Evolutionary conservation across 805 yeast species (phyloP).

Genomic region (Priceomyces carsonii): DNA sequence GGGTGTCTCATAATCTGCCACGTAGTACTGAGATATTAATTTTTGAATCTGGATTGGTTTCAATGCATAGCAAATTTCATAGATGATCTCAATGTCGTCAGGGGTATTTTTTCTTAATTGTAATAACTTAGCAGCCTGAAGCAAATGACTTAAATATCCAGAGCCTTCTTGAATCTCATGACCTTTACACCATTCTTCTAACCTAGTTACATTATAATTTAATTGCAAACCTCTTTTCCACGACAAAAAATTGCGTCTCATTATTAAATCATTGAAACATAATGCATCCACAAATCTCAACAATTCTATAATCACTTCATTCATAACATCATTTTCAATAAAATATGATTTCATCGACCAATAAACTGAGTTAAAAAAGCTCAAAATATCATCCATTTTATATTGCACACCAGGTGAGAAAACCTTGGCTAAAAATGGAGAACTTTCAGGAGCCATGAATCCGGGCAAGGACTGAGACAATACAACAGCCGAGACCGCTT

Average conservation of each 20-base stretch:
- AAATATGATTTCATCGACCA: constrained; percentile 93
- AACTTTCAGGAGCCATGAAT: constrained; percentile 80
- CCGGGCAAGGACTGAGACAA: constrained; percentile 95
- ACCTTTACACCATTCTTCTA: constrained; percentile 98
- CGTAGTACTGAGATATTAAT: constrained; percentile 81
- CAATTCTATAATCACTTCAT: constrained; percentile 80
- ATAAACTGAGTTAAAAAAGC: constrained; percentile 84
- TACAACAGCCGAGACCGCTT: constrained; percentile 93
- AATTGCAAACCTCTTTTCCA: constrained; percentile 98
- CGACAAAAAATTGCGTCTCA: constrained; percentile 90
- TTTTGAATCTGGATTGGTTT: constrained; percentile 96
- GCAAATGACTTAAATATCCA: constrained; percentile 76
- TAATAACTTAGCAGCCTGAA: constrained; percentile 89
- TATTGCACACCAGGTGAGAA: constrained; percentile 70
- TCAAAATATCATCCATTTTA: constrained; percentile 92
- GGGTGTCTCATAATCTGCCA: constrained; percentile 94
- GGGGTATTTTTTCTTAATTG: constrained; percentile 88
- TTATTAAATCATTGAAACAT: constrained; percentile 92
- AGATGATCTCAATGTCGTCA: constrained; percentile 87
- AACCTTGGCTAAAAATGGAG: constrained; percentile 81
- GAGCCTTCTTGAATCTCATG: constrained; percentile 90
- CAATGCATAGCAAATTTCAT: constrained; percentile 92
- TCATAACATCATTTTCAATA: constrained; percentile 80
- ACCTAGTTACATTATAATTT: constrained; percentile 92
- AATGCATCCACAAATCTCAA: constrained; percentile 85